Evolutionary conservation across 148 eudicot species (phyloP).

Genomic region (Camellia granthamiana): DNA sequence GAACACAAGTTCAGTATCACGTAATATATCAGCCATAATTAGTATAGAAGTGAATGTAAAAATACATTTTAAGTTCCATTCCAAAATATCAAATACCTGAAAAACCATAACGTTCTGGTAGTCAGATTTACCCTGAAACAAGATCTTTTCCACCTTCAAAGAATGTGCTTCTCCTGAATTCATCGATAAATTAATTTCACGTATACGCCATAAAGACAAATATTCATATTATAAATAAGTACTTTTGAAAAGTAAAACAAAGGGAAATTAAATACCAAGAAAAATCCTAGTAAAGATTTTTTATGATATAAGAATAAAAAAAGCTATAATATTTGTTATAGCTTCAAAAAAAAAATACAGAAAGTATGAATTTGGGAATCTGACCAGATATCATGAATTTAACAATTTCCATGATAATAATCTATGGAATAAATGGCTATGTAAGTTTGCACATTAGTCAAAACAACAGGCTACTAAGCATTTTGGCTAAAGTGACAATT

Average conservation of each 20-base stretch:
- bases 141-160: slow-evolving; percentile 77
- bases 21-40: neutral
- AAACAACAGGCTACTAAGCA: slow-evolving; percentile 4
- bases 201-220: neutral
- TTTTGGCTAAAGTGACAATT: neutral
- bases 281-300: neutral
- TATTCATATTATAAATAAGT: neutral
- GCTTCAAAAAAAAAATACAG: slow-evolving; percentile 9
- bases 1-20: neutral
- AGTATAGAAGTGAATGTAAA: neutral
- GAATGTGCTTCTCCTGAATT: slow-evolving; percentile 92
- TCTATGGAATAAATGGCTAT: neutral
- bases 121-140: slow-evolving; percentile 80
- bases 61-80: slow-evolving; percentile 1
- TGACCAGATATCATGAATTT: neutral
- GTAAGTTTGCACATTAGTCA: neutral
- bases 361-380: neutral
- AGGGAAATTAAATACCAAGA: neutral
- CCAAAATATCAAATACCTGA: slow-evolving; percentile 44
- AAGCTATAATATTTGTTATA: neutral
- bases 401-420: neutral
- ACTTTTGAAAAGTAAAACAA: neutral
- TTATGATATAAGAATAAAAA: neutral
- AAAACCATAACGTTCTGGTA: slow-evolving; percentile 92
- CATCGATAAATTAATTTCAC: neutral